Evolutionary conservation across 1,284 basidiomycete genomes (phyloP), one percentile per base, ranked within the genome.

Genomic region (Somion occarium): DNA sequence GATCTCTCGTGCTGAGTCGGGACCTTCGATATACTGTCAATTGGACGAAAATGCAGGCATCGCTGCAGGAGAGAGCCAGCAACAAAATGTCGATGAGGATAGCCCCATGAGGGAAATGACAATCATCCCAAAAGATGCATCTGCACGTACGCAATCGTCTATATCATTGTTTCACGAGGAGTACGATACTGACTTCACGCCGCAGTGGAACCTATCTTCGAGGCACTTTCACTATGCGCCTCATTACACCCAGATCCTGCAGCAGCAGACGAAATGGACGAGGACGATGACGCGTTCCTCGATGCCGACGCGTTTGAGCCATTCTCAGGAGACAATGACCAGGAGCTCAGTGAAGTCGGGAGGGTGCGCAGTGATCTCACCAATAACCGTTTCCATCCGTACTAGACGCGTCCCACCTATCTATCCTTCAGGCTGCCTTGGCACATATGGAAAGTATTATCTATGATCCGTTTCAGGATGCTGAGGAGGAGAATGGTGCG

Each of bases 301-400:
- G 80, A 85, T 56, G 64, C 74, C 2, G 73, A 75, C 38, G 69
- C 62, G 9, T 82, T 87, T 59, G 82, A 87, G 56, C 73, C 74
- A 1, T 83, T 88, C 64, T 72, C 68, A 22, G 86, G 83, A 27
- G 75, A 74, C 45, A 80, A 78, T 50, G 76, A 72, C 15, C 75
- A 88, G 60, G 87, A 91, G 65, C 76, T 90, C 55, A 88, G 82
- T 64, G 85, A 88, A 70, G 84, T 86, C 59, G 93, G 93, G 74
- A 87, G 90, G 88, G 92, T 96, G 85, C 92, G 92, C 84, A 88
- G 83, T 69, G 83, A 91, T 87, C 91, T 90, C 69, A 69, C 82
- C 70, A 86, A 84, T 73, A 81, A 75, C 64, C 85, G 93, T 69
- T 95, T 77, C 70, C 74, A 81, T 55, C 93, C 93, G 56, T 96